phyloP scores from a whole-genome alignment of 148 eudicot genomes.

The Rheum nobile region DNA sequence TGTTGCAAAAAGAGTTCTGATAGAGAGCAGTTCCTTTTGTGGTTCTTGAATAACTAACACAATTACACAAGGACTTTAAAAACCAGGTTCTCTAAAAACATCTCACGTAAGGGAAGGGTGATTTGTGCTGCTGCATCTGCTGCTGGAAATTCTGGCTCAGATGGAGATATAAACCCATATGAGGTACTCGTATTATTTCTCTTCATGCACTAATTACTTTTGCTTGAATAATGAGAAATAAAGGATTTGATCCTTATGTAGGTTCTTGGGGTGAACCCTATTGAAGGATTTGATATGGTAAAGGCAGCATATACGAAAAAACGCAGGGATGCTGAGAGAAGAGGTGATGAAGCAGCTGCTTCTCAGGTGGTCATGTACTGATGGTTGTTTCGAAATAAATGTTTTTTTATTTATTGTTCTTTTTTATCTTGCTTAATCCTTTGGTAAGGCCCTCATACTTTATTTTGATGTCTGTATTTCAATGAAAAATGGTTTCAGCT shows the following conservation, averaged over 20 bases:
- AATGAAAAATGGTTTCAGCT: slow-evolving; percentile 33
- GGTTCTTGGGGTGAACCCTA: slow-evolving; percentile 86
- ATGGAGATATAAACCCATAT: slow-evolving; percentile 55
- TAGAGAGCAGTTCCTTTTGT: not conserved
- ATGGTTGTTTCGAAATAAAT: not conserved
- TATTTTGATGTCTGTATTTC: not conserved
- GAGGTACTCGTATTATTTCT: slow-evolving; percentile 31
- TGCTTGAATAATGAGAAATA: not conserved
- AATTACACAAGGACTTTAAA: not conserved
- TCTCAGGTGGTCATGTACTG: slow-evolving; percentile 32
- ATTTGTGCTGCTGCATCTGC: slow-evolving; percentile 62
- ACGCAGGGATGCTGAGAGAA: slow-evolving; percentile 81
- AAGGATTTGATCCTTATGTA: slow-evolving; percentile 5
- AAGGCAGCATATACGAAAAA: slow-evolving; percentile 64
- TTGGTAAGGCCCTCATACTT: not conserved
- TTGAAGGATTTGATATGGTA: slow-evolving; percentile 73
- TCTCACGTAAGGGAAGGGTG: slow-evolving; percentile 21
- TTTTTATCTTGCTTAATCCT: not conserved
- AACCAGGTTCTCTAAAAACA: slow-evolving; percentile 10
- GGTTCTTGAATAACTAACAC: not conserved
- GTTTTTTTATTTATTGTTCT: not conserved
- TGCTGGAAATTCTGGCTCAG: slow-evolving; percentile 62
- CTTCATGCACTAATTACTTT: not conserved
- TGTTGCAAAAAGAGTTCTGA: not conserved
- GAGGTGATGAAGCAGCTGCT: slow-evolving; percentile 68